Evolutionary conservation across 768 basidiomycete genomes (phyloP).

Genomic region (Leccinum variicolor): DNA sequence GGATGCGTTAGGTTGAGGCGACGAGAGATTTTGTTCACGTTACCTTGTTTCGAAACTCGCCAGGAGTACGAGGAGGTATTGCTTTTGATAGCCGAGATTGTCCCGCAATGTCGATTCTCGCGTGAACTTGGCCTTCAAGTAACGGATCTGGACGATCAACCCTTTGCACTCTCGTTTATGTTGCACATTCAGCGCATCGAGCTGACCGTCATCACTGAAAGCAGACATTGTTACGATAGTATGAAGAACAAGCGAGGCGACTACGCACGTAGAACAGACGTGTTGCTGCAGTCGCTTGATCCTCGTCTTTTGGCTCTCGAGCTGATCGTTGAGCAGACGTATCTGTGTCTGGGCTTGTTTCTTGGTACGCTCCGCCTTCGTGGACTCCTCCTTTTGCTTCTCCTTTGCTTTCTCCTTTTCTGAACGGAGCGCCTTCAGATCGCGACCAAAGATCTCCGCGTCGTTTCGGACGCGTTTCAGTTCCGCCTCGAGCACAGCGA

Average conservation of each 20-base stretch:
- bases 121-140: conserved; percentile 88
- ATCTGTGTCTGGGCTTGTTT: conserved; percentile 70
- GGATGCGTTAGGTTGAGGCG: conserved; percentile 1
- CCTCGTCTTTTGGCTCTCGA: conserved; percentile 49
- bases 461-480: conserved; percentile 71
- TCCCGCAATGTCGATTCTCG: conserved; percentile 79
- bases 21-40: background rate
- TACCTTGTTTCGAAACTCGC: conserved; percentile 69
- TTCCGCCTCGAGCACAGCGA: conserved; percentile 70
- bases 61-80: conserved; percentile 77
- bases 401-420: conserved; percentile 66
- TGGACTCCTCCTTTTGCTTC: conserved; percentile 50
- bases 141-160: conserved; percentile 84
- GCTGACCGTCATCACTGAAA: conserved; percentile 45
- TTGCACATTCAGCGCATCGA: conserved; percentile 54
- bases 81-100: conserved; percentile 82
- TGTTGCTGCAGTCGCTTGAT: conserved; percentile 45
- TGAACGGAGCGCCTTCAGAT: conserved; percentile 60
- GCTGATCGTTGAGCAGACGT: conserved; percentile 61
- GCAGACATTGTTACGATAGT: background rate
- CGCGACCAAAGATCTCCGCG: conserved; percentile 74
- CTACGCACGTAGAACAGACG: conserved; percentile 56
- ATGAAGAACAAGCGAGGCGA: background rate
- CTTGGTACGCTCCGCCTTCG: conserved; percentile 56
- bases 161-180: conserved; percentile 91